Evolutionary conservation across 495 filamentous ascomycete genomes (phyloP).

Genomic region (Penicillium cosmopolitanum): DNA sequence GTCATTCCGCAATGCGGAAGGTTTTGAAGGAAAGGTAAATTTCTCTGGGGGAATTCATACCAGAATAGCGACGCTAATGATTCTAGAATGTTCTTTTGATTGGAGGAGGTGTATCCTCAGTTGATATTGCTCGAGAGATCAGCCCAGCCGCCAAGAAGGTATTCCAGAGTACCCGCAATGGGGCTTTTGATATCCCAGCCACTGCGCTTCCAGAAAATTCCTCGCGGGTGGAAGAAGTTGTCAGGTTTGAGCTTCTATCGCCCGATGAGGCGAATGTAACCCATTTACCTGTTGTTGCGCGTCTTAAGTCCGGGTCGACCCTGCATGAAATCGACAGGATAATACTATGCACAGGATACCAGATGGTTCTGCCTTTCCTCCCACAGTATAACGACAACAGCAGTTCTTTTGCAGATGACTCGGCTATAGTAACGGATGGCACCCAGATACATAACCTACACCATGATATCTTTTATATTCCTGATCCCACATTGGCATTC

Average conservation of each 20-base stretch:
- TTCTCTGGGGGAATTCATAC: neutral
- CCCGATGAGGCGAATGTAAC: constrained; percentile 35
- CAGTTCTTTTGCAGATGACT: constrained; percentile 42
- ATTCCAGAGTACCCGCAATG: constrained; percentile 63
- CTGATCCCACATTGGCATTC: constrained; percentile 63
- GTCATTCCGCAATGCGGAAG: constrained; percentile 56
- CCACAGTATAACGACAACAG: constrained; percentile 46
- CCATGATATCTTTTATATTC: constrained; percentile 69
- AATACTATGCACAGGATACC: constrained; percentile 68
- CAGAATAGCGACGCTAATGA: constrained; percentile 4
- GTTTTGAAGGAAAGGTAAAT: constrained; percentile 46
- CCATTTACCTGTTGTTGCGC: constrained; percentile 36
- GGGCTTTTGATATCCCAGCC: constrained; percentile 57
- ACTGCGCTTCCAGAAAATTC: constrained; percentile 51
- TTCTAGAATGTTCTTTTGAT: constrained; percentile 59
- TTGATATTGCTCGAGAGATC: constrained; percentile 63
- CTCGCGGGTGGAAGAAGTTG: constrained; percentile 54
- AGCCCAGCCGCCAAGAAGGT: constrained; percentile 49
- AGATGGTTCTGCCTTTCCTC: constrained; percentile 62
- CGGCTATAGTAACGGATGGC: constrained; percentile 63
- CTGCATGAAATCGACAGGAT: constrained; percentile 57
- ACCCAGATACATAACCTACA: constrained; percentile 69
- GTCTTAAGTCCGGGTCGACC: constrained; percentile 44
- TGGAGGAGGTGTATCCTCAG: constrained; percentile 62
- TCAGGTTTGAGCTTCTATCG: constrained; percentile 25